Evolutionary conservation across 352 stramenopile species (phyloP).

Genomic region (Plasmopara muralis): DNA sequence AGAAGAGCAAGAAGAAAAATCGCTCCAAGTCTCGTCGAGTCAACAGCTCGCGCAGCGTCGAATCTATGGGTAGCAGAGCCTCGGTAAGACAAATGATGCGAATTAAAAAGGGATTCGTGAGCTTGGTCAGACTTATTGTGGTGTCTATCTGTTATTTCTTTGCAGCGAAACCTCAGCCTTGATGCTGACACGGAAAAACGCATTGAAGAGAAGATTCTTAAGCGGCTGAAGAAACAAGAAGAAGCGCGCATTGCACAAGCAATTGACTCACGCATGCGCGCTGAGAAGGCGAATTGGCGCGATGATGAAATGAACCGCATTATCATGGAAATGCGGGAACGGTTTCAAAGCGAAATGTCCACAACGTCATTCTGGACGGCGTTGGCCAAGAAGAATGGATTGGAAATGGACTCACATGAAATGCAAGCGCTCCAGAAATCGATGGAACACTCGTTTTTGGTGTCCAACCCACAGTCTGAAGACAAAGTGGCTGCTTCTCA

Average conservation of each 20-base stretch:
- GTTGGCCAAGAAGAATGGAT: slow-evolving; percentile 60
- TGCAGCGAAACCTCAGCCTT: slow-evolving; percentile 47
- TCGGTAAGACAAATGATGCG: slow-evolving; percentile 17
- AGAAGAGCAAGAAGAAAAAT: slow-evolving; percentile 47
- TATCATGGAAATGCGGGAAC: slow-evolving; percentile 84
- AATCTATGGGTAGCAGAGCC: slow-evolving; percentile 26
- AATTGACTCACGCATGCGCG: slow-evolving; percentile 77
- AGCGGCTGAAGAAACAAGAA: slow-evolving; percentile 82
- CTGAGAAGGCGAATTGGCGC: slow-evolving; percentile 81
- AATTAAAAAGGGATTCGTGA: too few relatives aligned
- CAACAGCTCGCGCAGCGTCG: slow-evolving; percentile 41
- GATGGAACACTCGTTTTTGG: slow-evolving; percentile 38
- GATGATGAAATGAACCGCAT: slow-evolving; percentile 88
- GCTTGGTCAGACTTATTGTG: too few relatives aligned
- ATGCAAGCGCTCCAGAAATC: slow-evolving; percentile 44
- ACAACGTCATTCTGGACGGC: slow-evolving; percentile 51
- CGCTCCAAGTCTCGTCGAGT: slow-evolving; percentile 34
- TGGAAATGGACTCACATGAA: slow-evolving; percentile 32
- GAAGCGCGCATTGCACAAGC: slow-evolving; percentile 76
- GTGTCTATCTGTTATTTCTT: not conserved
- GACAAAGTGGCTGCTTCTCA: slow-evolving; percentile 45
- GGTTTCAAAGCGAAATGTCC: slow-evolving; percentile 78
- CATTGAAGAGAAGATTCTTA: slow-evolving; percentile 85
- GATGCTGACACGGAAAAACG: slow-evolving; percentile 75
- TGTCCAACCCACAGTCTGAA: slow-evolving; percentile 63